These are phyloP conservation scores for Medakamo hakoo DNA, from an alignment of 139 green algal genomes.

Conservation along the genomic window DNA sequence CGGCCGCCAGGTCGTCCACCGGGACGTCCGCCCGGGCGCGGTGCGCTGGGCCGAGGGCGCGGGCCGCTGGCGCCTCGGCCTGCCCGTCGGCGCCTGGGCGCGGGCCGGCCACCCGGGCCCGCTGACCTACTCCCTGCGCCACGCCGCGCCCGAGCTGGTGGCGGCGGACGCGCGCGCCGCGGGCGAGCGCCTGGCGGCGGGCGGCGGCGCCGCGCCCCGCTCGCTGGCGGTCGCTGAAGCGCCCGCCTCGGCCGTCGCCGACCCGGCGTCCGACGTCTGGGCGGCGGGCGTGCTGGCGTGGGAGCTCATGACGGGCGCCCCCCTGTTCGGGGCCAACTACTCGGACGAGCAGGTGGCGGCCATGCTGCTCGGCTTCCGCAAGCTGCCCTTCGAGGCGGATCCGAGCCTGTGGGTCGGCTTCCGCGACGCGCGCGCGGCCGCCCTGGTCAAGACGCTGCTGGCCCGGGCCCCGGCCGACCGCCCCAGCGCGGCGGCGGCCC, in stretches of 20 bases:
- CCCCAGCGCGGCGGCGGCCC: background rate
- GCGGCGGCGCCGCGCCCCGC: background rate
- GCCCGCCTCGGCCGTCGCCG: background rate
- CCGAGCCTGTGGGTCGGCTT: conserved; percentile 6
- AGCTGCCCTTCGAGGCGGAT: conserved; percentile 7
- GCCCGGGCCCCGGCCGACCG: no score
- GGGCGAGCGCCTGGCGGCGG: background rate
- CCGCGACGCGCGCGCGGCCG: background rate
- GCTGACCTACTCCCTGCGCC: conserved; percentile 5
- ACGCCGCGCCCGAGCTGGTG: conserved; percentile 5
- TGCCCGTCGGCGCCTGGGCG: background rate
- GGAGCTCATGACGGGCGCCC: conserved; percentile 7
- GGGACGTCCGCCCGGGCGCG: background rate
- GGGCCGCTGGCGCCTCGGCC: conserved; percentile 1
- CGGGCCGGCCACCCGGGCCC: background rate
- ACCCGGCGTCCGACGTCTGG: conserved; percentile 7
- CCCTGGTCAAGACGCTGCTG: background rate
- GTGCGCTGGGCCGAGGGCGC: background rate
- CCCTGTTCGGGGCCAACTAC: conserved; percentile 4
- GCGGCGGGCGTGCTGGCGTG: conserved; percentile 5
- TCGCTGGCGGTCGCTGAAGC: background rate
- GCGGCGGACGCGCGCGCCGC: background rate
- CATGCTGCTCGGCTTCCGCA: conserved; percentile 2
- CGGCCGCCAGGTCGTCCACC: background rate
- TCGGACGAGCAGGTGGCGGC: background rate